Conservation (phyloP, 805 yeast genomes). For the Hanseniaspora mollemarum region DNA sequence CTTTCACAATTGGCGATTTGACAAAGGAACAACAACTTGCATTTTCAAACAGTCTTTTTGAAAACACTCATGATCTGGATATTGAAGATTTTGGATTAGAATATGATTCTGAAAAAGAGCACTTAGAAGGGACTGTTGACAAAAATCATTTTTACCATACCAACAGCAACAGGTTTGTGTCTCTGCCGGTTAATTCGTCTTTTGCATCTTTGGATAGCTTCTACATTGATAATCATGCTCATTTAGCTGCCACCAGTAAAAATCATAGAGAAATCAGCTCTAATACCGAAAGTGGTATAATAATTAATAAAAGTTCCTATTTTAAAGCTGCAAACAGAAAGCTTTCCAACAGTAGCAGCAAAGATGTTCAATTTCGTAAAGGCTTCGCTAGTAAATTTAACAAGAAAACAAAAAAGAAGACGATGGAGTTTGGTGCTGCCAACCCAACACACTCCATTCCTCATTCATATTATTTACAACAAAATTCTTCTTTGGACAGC, state of each 20-base stretch:
- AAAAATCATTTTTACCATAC: slow-evolving; percentile 18
- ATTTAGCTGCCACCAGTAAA: neutral
- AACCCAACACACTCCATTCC: slow-evolving; percentile 7
- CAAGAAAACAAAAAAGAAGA: neutral
- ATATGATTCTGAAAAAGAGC: slow-evolving; percentile 5
- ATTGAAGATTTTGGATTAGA: slow-evolving; percentile 21
- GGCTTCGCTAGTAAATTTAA: slow-evolving; percentile 7
- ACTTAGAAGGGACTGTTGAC: slow-evolving; percentile 1
- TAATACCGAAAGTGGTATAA: neutral
- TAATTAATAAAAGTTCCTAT: neutral
- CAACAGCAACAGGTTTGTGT: slow-evolving; percentile 36
- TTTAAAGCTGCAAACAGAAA: neutral
- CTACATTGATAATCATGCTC: slow-evolving; percentile 44
- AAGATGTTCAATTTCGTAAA: neutral
- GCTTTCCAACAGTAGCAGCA: neutral
- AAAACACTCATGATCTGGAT: slow-evolving; percentile 1
- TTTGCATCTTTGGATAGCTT: slow-evolving; percentile 68
- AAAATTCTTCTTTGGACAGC: slow-evolving; percentile 11
- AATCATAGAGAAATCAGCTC: neutral
- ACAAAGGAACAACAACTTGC: slow-evolving; percentile 21
- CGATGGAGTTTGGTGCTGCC: slow-evolving; percentile 4
- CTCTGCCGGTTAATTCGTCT: slow-evolving; percentile 58
- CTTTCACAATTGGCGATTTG: slow-evolving; percentile 46
- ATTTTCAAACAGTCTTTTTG: slow-evolving; percentile 18
- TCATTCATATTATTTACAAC: slow-evolving; percentile 7